These are phyloP conservation scores for Microglena sp. DNA, from an alignment of 139 green algal species.

Conservation along the genomic window DNA sequence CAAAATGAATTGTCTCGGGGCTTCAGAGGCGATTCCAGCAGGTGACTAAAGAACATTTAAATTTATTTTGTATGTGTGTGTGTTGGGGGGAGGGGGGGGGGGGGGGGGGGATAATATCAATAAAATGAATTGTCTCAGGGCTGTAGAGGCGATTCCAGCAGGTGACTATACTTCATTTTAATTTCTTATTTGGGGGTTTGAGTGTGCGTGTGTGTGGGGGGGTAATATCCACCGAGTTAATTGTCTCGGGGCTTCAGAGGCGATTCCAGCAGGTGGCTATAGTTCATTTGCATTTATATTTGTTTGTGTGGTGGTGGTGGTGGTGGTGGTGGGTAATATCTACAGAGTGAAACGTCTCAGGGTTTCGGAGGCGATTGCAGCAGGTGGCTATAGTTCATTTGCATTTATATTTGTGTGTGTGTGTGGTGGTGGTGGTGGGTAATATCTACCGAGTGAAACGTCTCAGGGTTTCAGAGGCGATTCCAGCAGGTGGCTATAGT, in stretches of 20 bases:
- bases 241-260: too few relatives aligned
- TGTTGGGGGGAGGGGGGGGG: background rate
- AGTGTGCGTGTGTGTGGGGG: background rate
- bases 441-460: too few relatives aligned
- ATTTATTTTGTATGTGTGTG: background rate
- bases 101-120: background rate
- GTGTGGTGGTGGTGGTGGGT: too few relatives aligned
- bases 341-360: background rate
- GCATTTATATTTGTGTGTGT: too few relatives aligned
- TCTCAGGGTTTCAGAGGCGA: too few relatives aligned
- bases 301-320: background rate
- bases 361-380: too few relatives aligned
- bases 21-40: too few relatives aligned
- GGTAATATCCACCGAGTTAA: background rate
- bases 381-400: too few relatives aligned
- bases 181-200: background rate
- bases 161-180: background rate
- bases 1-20: background rate
- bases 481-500: too few relatives aligned
- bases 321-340: background rate
- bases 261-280: conserved; percentile 8
- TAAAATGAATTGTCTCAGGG: background rate
- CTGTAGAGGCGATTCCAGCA: too few relatives aligned
- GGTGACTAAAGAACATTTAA: background rate
- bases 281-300: background rate